Percentiles rank a stretch among this genome's conserved stretches.
Conservation (phyloP, 2,329 filamentous ascomycete species). For the Fusarium sp. region DNA sequence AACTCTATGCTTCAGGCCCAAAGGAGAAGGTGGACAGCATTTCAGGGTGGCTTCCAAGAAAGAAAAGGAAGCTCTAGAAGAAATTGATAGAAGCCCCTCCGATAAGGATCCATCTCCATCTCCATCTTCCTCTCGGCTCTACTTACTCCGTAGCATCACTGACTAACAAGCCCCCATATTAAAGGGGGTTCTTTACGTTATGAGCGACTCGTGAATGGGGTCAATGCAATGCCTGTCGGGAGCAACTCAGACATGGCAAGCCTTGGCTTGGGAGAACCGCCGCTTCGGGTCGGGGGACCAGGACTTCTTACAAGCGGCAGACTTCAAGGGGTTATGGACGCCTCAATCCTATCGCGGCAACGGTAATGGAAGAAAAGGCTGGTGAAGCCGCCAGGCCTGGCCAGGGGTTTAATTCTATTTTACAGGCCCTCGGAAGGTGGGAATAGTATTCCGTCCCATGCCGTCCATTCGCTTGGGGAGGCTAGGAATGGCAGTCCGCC, state of each 20-base stretch:
- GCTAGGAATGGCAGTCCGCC: slow-evolving; percentile 22
- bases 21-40: slow-evolving; percentile 34
- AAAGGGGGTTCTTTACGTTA: slow-evolving; percentile 22
- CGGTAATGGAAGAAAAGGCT: background rate
- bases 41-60: slow-evolving; percentile 10
- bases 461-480: background rate
- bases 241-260: slow-evolving; percentile 14
- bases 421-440: slow-evolving; percentile 22
- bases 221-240: slow-evolving; percentile 2
- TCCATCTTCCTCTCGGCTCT: slow-evolving; percentile 11
- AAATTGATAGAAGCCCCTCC: slow-evolving; percentile 13
- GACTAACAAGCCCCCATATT: slow-evolving; percentile 6
- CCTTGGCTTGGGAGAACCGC: slow-evolving; percentile 28
- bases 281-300: slow-evolving; percentile 33
- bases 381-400: background rate
- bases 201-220: slow-evolving; percentile 15
- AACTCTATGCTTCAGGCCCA: slow-evolving; percentile 1
- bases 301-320: background rate
- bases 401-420: background rate
- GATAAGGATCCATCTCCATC: slow-evolving; percentile 5
- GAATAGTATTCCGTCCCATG: slow-evolving; percentile 21
- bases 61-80: slow-evolving; percentile 31
- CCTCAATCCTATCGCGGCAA: slow-evolving; percentile 20
- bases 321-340: background rate
- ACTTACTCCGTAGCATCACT: background rate